Evolutionary conservation across 768 basidiomycete genomes (phyloP), one percentile per base, ranked within the genome.

Genomic region (Tephrocybe rancida): DNA sequence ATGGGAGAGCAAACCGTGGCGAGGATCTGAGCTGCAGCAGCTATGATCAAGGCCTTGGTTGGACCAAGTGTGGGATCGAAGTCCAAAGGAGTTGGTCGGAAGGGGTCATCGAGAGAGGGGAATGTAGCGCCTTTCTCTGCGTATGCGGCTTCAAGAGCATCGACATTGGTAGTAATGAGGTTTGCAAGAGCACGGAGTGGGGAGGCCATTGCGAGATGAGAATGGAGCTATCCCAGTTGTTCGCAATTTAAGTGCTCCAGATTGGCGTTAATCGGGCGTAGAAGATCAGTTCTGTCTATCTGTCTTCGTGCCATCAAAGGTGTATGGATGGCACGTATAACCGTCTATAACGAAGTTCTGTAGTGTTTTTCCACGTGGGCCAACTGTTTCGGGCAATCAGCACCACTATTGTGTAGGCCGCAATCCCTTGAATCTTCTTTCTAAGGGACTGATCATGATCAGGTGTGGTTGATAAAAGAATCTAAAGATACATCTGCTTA

Each of bases 1-100:
- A 56, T 24, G 0, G 65, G 65, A 7, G 53, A 54, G 18, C 59
- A 56, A 3, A 61, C 58, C 6, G 50, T 54, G n/a, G 61, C 61
- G 16, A 70, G 57, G 19, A 70, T 57, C 44, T 70, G 69, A 13
- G 63, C 59, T 24, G 65, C 63, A 39, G 69, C 67, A 24, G 65
- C 64, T 10, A 62, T 55, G 38, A 65, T 57, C 14, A 63, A 35
- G 16, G 47, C 50, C 42, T 52, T 61, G 2, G 60, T 58, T 13
- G 51, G 39, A 6, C 34, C 41, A 3, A 67, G 30, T 10, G 49
- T 30, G 3, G 63, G 60, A 26, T 50, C 48, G 50, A 46, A 47
- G 32, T 59, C 58, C 57, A 63, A 19, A 21, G 57, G 55, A 16
- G 55, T 45, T 9, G 67, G 67, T n/a, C 44, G 45, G 56, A 64